These are phyloP conservation scores for Exserohilum turcica DNA, from an alignment of 2,329 filamentous ascomycete species.

Conservation along the genomic window DNA sequence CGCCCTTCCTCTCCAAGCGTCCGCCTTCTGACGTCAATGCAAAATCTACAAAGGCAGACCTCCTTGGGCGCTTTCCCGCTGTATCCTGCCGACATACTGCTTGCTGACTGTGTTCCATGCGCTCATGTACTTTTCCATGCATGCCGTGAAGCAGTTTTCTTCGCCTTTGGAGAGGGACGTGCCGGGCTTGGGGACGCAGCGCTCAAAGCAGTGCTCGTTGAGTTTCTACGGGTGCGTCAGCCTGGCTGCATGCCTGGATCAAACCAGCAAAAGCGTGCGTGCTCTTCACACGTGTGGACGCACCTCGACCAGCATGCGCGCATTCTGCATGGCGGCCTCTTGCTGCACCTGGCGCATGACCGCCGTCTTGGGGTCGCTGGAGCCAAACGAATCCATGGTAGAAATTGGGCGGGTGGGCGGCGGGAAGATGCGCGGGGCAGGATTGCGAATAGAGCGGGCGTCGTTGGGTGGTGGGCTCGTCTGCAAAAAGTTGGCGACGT, in stretches of 20 bases:
- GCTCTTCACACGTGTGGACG: not conserved
- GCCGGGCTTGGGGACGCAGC: constrained; percentile 59
- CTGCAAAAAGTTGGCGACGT: constrained; percentile 38
- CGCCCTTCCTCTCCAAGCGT: not conserved
- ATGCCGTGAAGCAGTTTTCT: constrained; percentile 55
- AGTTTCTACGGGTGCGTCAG: constrained; percentile 47
- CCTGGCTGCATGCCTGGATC: not conserved
- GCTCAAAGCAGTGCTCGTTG: constrained; percentile 63
- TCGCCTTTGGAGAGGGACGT: constrained; percentile 57
- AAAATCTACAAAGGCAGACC: constrained; percentile 11
- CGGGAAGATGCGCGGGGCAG: not conserved
- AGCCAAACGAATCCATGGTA: constrained; percentile 43
- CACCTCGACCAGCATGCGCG: constrained; percentile 55
- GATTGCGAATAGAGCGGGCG: constrained; percentile 2
- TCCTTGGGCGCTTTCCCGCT: constrained; percentile 44
- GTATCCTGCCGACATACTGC: constrained; percentile 57
- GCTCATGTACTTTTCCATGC: constrained; percentile 63
- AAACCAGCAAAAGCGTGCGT: not conserved
- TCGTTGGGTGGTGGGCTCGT: not conserved
- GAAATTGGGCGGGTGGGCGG: constrained; percentile 2
- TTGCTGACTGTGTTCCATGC: constrained; percentile 58
- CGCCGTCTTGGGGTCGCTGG: constrained; percentile 52
- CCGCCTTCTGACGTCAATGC: not conserved
- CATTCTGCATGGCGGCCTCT: constrained; percentile 58
- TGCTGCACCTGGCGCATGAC: constrained; percentile 60